Base-by-base conservation (phyloP, 768 basidiomycete genomes). In the Pulveroboletus sp. region DNA sequence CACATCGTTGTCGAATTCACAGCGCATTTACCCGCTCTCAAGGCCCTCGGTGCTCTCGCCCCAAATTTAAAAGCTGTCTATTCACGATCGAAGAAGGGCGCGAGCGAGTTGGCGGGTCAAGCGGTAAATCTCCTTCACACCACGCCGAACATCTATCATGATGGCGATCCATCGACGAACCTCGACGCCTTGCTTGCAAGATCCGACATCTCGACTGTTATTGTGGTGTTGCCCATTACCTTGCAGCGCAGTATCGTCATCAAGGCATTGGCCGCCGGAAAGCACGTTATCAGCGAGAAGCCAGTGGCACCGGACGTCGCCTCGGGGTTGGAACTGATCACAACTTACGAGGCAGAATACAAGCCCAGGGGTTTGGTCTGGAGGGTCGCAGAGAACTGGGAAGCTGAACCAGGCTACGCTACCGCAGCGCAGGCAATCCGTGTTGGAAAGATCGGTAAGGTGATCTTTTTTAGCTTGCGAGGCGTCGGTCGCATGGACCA, bases 271-370 rank as follows among this genome's bases (percentile, higher is more conserved):
- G 77, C 72, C 1, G 86, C 88, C 3, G 88, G 91, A 26, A 95
- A 94, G 70, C 88, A 93, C 62, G 89, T 94, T 43, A 63, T 93
- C 52, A 86, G 84, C 66, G 92, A 95, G 73, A 94, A 94, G 62
- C 93, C 93, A 6, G 76, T 93, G 13, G 89, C 82, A 4, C 74
- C 82, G 37, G 83, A 86, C 58, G 80, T 92, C 39, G 74, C 75
- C 27, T 69, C 71, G 3, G 91, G 86, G 0, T 67, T 80, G 40
- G 71, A 73, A 53, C 73, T 93, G 43, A 83, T 93, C 63, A 71
- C 76, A 32, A 74, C 71, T 35, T 93, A 89, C 66, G 78, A 87
- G 56, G 64, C 67, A 46, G 69, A 73, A 43, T 90, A 81, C 70
- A 81, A 80, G 64, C 73, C 76, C 9, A 83, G 83, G 59, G 84